Evolutionary conservation across 2,329 filamentous ascomycete genomes (phyloP).

Genomic region (Gnomoniopsis sp.): DNA sequence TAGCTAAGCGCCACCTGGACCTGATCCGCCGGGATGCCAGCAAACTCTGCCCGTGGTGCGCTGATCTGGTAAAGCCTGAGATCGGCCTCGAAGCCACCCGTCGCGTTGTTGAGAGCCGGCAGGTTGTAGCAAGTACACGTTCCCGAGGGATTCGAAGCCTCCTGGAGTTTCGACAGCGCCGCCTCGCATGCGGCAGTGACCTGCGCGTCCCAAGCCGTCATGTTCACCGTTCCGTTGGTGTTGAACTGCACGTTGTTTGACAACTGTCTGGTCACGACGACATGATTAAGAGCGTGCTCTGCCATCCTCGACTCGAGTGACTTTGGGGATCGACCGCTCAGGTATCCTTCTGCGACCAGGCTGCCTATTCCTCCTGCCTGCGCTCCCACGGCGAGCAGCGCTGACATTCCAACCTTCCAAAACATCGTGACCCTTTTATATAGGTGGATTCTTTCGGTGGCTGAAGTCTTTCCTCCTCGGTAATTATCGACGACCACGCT

Average conservation of each 20-base stretch:
- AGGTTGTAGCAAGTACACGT: constrained; percentile 82
- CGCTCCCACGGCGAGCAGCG: constrained; percentile 33
- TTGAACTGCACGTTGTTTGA: constrained; percentile 32
- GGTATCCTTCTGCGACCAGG: constrained; percentile 23
- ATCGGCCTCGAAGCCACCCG: constrained; percentile 73
- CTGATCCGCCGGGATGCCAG: constrained; percentile 46
- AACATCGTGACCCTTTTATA: constrained; percentile 29
- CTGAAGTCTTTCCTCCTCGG: background rate
- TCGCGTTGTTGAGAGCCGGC: constrained; percentile 62
- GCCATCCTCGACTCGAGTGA: constrained; percentile 28
- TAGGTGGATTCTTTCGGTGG: constrained; percentile 1
- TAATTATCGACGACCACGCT: background rate
- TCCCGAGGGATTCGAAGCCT: constrained; percentile 69
- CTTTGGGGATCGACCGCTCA: constrained; percentile 21
- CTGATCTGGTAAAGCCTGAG: constrained; percentile 70
- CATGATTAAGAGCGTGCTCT: constrained; percentile 22
- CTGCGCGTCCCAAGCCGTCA: constrained; percentile 52
- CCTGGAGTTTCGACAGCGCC: constrained; percentile 51
- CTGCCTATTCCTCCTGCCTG: constrained; percentile 32
- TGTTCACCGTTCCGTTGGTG: constrained; percentile 45
- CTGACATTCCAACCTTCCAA: constrained; percentile 31
- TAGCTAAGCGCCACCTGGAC: constrained; percentile 55
- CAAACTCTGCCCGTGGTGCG: constrained; percentile 51
- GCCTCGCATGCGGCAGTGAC: constrained; percentile 58
- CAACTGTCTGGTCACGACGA: constrained; percentile 21